A percentile compares a stretch with the other conserved stretches of the same genome.
These are phyloP conservation scores for Trichosanthes cucumerina DNA, from an alignment of 306 rosid species.

Conservation along the genomic window DNA sequence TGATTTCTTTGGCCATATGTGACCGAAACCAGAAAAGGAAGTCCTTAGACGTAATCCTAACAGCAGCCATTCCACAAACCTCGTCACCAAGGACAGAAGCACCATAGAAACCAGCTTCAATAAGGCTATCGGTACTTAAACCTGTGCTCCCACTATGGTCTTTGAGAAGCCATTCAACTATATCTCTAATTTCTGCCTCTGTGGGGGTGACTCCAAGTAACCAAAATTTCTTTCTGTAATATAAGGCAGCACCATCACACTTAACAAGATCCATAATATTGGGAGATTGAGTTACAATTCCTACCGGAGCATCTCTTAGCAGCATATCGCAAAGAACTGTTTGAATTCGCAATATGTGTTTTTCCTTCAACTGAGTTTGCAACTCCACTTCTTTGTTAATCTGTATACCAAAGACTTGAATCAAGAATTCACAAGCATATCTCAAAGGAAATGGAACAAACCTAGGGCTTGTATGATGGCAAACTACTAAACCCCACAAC, in stretches of 20 bases:
- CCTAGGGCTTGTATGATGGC: constrained; percentile 38
- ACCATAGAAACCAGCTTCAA: constrained; percentile 36
- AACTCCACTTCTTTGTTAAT: constrained; percentile 32
- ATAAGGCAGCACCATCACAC: constrained; percentile 36
- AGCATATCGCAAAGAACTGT: constrained; percentile 43
- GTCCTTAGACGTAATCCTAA: constrained; percentile 25
- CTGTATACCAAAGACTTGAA: constrained; percentile 36
- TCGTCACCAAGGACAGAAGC: constrained; percentile 31
- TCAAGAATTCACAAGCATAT: constrained; percentile 41
- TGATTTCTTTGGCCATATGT: constrained; percentile 32
- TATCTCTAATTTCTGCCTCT: constrained; percentile 22
- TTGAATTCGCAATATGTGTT: constrained; percentile 25
- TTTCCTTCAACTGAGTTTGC: constrained; percentile 32
- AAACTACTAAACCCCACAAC: constrained; percentile 36
- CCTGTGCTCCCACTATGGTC: constrained; percentile 33
- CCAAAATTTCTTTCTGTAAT: constrained; percentile 26
- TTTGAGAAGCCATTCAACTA: constrained; percentile 31
- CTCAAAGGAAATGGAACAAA: constrained; percentile 37
- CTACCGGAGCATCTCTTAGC: constrained; percentile 30
- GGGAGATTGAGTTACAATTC: constrained; percentile 29
- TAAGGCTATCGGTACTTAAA: constrained; percentile 33
- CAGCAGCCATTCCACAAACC: constrained; percentile 35
- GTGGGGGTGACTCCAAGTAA: constrained; percentile 29
- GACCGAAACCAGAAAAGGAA: constrained; percentile 42
- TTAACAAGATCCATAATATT: constrained; percentile 33